Base-by-base conservation (phyloP, 129 eudicot species). In the Pulicaria dysenterica region DNA sequence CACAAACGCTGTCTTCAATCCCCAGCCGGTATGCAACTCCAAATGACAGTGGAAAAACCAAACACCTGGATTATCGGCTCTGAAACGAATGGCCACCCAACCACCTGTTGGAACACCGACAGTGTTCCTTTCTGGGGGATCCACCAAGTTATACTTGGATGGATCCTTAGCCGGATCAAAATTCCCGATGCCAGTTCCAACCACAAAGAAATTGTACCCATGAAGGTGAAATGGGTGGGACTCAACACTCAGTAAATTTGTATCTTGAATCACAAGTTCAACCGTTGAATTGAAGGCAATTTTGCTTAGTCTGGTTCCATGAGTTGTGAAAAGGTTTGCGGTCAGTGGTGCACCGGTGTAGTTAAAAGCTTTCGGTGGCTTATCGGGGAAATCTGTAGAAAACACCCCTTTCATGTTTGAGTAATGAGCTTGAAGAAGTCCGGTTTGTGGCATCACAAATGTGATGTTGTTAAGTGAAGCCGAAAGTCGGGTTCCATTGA, bases 11-110 rank as follows among this genome's bases (percentile, higher is more conserved):
- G 83, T 83, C 79, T 83, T 83, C 61, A 83, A 55, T 4, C 82
- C 87, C 87, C 87, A 83, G 11, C 76, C 80, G 2, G 87, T 83
- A 69, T 83, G 87, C 5, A 83, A 79, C 77, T 79, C 87, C 56
- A 83, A 11, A 79, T 83, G 87, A 72, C 87, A 83, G 58, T 83
- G 84, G 67, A 83, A 79, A 72, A 83, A 79, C 84, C 87, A 83
- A 66, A 83, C 87, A 70, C 84, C 87, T 59, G 87, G 82, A 67
- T 83, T 83, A 48, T 83, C 87, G 2, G 87, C 87, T 47, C 82
- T 79, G 61, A 79, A 79, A 5, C 82, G 80, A 45, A 79, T 79
- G 40, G 87, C 84, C 8, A 79, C 38, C 84, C 84, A 79, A 65
- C 87, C 86, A 9, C 86, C 83, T 1, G 86, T 83, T 2, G 86